A percentile compares a stretch with the other conserved stretches of the same genome.
Conservation (phyloP, 208 protist genomes). For the Trypanosoma brucei region DNA sequence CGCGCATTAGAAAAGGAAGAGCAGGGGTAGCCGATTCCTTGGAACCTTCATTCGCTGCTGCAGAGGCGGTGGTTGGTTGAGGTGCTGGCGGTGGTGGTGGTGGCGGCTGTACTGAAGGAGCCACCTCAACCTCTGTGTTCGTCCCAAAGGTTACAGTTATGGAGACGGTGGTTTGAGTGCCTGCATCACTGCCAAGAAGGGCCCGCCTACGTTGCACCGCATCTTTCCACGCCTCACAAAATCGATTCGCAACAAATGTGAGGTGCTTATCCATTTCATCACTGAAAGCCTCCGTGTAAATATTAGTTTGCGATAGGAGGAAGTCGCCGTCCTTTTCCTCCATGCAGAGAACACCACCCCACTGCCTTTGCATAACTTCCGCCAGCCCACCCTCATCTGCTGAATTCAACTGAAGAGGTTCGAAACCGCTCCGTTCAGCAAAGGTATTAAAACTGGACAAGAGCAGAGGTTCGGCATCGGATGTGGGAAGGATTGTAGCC, state of each 20-base stretch:
- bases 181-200: slow-evolving; percentile 4
- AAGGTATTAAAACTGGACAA: slow-evolving; percentile 18
- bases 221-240: slow-evolving; percentile 18
- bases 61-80: neutral
- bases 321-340: slow-evolving; percentile 10
- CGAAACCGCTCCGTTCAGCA: slow-evolving; percentile 16
- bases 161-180: slow-evolving; percentile 22
- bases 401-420: slow-evolving; percentile 1
- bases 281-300: slow-evolving; percentile 3
- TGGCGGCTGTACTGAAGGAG: neutral
- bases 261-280: slow-evolving; percentile 18
- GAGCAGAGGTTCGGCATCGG: slow-evolving; percentile 16
- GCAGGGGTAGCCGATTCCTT: slow-evolving; percentile 2
- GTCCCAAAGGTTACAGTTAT: slow-evolving; percentile 11
- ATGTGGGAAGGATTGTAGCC: slow-evolving; percentile 19
- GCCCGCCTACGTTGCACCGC: slow-evolving; percentile 6
- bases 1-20: slow-evolving; percentile 17
- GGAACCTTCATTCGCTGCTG: neutral
- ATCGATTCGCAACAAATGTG: slow-evolving; percentile 19
- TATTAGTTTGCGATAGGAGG: slow-evolving; percentile 5
- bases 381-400: slow-evolving; percentile 7
- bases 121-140: slow-evolving; percentile 14
- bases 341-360: slow-evolving; percentile 15
- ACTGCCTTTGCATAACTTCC: slow-evolving; percentile 11
- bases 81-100: neutral